A percentile compares a stretch with the other conserved stretches of the same genome.
These are phyloP conservation scores for Cenchrus fungigraminus DNA, from an alignment of 176 grass and related monocot species.

Conservation along the genomic window DNA sequence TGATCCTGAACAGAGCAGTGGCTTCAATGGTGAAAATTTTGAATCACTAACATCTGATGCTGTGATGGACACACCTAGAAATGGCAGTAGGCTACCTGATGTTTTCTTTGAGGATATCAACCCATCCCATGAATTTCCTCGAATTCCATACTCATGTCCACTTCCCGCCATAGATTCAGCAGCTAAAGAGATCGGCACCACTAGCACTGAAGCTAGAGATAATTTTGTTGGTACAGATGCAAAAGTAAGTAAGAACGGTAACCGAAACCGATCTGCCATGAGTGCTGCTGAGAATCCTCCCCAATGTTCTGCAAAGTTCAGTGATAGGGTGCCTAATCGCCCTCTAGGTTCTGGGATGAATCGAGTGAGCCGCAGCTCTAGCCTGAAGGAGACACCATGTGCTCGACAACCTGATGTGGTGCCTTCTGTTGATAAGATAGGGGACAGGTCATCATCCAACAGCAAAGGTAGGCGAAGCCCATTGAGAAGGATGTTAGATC, in stretches of 20 bases:
- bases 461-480: slow-evolving; percentile 80
- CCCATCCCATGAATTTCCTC: slow-evolving; percentile 38
- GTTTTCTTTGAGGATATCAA: slow-evolving; percentile 54
- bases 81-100: slow-evolving; percentile 41
- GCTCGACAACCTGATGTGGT: slow-evolving; percentile 26
- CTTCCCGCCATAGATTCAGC: slow-evolving; percentile 53
- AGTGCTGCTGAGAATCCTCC: slow-evolving; percentile 19
- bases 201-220: slow-evolving; percentile 20
- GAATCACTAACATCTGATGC: slow-evolving; percentile 26
- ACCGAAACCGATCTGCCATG: slow-evolving; percentile 25
- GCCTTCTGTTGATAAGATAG: slow-evolving; percentile 48
- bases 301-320: slow-evolving; percentile 44
- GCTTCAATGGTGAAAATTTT: slow-evolving; percentile 33
- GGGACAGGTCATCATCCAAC: slow-evolving; percentile 58
- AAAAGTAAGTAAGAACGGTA: slow-evolving; percentile 27
- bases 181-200: slow-evolving; percentile 34
- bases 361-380: slow-evolving; percentile 62
- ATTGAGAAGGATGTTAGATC: slow-evolving; percentile 88
- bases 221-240: slow-evolving; percentile 33
- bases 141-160: slow-evolving; percentile 74
- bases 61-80: slow-evolving; percentile 49
- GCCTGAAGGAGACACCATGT: slow-evolving; percentile 57
- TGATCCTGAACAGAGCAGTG: slow-evolving; percentile 39
- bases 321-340: slow-evolving; percentile 39
- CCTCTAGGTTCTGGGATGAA: slow-evolving; percentile 45